Conservation (phyloP, 2,329 filamentous ascomycete species). For the Cladophialophora chaetospira region DNA sequence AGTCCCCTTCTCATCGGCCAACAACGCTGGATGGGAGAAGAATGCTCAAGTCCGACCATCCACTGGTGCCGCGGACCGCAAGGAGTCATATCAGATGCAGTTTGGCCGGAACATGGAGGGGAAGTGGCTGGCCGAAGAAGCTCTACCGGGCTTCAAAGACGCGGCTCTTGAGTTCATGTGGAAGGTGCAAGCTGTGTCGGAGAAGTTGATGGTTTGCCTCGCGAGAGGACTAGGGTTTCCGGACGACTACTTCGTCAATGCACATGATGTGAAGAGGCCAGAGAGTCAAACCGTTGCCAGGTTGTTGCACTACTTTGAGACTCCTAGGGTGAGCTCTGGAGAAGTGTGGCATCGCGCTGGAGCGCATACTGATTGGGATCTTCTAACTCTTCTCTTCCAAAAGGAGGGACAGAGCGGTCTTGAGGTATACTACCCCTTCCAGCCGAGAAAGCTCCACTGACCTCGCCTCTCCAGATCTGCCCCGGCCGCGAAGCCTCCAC, state of each 20-base stretch:
- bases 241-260: constrained; percentile 59
- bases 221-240: constrained; percentile 59
- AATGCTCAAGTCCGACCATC: constrained; percentile 60
- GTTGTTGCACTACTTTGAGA: constrained; percentile 59
- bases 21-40: constrained; percentile 65
- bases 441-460: neutral
- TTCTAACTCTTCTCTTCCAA: constrained; percentile 66
- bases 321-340: constrained; percentile 36
- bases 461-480: constrained; percentile 15
- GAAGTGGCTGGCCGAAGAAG: constrained; percentile 54
- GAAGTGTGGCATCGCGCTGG: constrained; percentile 52
- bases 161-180: constrained; percentile 57
- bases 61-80: constrained; percentile 60
- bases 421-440: constrained; percentile 7
- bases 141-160: constrained; percentile 53
- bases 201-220: constrained; percentile 61
- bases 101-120: constrained; percentile 58
- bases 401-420: constrained; percentile 61
- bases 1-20: constrained; percentile 55
- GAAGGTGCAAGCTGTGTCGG: constrained; percentile 54
- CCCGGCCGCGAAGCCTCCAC: constrained; percentile 59
- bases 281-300: constrained; percentile 59
- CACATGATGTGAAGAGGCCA: constrained; percentile 53
- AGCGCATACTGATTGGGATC: constrained; percentile 65
- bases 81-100: constrained; percentile 66